A percentile compares a stretch with the other conserved stretches of the same genome.
These are phyloP conservation scores for Geosmithia putterillii DNA, from an alignment of 2,329 filamentous ascomycete species.

Conservation along the genomic window DNA sequence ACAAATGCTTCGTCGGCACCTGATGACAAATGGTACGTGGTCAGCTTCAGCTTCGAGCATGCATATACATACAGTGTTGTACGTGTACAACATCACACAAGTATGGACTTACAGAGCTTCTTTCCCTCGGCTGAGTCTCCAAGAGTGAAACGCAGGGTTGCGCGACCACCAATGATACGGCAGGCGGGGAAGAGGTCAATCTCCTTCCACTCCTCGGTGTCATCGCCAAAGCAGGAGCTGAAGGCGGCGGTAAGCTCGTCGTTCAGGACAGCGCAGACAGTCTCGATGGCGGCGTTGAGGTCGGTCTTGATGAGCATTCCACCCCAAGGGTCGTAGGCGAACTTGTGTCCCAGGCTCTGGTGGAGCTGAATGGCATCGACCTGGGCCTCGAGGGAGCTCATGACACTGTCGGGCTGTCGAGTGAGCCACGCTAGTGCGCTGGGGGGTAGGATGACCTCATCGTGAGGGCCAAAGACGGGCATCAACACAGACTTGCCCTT, in stretches of 20 bases:
- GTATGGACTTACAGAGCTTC: background rate
- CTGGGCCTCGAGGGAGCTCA: conserved; percentile 21
- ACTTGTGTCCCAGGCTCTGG: conserved; percentile 23
- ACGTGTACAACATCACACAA: no score
- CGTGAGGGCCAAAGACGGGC: conserved; percentile 23
- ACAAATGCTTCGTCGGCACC: background rate
- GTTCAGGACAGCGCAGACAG: conserved; percentile 18
- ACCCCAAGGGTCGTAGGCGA: conserved; percentile 21
- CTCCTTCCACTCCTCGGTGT: conserved; percentile 19
- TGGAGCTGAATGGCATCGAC: conserved; percentile 21
- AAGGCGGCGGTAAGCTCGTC: conserved; percentile 20
- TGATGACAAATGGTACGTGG: background rate
- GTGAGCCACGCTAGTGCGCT: conserved; percentile 24
- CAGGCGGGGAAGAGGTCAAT: conserved; percentile 13
- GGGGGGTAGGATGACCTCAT: conserved; percentile 28
- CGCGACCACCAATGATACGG: conserved; percentile 16
- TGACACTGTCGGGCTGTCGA: conserved; percentile 22
- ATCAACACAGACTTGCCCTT: conserved; percentile 27
- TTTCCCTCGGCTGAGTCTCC: conserved; percentile 6
- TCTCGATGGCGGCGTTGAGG: conserved; percentile 19
- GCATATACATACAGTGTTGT: background rate
- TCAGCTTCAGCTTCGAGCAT: background rate
- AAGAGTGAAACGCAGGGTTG: conserved; percentile 16
- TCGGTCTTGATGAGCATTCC: conserved; percentile 21
- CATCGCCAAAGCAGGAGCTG: conserved; percentile 19